Base-by-base conservation (phyloP, 345 rosid species). In the Arabis hirsuta region DNA sequence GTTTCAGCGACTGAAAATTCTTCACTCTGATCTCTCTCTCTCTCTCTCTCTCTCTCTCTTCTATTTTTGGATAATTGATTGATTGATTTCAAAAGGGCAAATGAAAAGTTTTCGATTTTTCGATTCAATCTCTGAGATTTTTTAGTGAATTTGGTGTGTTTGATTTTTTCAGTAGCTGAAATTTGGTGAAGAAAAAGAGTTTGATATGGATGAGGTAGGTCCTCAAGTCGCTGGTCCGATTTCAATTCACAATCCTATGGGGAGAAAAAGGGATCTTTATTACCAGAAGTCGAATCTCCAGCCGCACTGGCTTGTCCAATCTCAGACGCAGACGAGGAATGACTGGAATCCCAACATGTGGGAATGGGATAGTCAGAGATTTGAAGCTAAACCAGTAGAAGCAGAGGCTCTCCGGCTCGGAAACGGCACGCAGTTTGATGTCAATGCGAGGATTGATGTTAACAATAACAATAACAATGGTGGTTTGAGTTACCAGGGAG, bases 301-400 rank as follows among this genome's bases (percentile, higher is more conserved):
- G 20, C 69, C 60, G 9, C 69, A 61, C 58, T 54, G 69, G 79
- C 64, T 75, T 1, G 42, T 55, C 3, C 63, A 34, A 4, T 26
- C 82, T 56, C 60, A 74, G 55, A 51, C 45, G 8, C 82, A 69
- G 42, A 56, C 64, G 3, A 53, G 65, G 26, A 76, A 80, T 56
- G 81, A 82, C 58, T 92, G 98, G 98, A 86, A 85, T 55, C 82
- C 89, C 6, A 81, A 71, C 58, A 67, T 74, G 13, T 92, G 98
- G 98, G 78, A 84, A 43, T 92, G 98, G 98, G 94, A 92, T 58
- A 78, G 86, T 14, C 81, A 70, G 16, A 77, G 84, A 55, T 89
- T 92, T 60, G 80, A 82, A 45, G 96, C 87, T n/a, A 84, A 81
- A 74, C 87, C 84, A 1, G 22, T 69, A 31, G 86, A 79, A 7